These are phyloP conservation scores for Vigna hirtella DNA, from an alignment of 306 rosid species.

Conservation along the genomic window DNA sequence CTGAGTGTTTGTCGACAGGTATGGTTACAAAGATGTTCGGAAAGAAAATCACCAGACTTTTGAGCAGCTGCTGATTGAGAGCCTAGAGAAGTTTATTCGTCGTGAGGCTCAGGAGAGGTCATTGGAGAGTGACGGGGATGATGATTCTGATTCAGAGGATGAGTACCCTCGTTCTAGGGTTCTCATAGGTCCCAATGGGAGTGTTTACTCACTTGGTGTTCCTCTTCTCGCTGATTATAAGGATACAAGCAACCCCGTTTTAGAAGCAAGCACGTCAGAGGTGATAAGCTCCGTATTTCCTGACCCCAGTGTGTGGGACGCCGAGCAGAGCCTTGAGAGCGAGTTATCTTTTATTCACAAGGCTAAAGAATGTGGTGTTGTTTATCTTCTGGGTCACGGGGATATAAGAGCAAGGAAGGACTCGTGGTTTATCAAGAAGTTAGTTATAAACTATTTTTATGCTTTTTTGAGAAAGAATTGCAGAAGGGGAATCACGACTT, in stretches of 20 bases:
- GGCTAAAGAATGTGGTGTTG: constrained; percentile 96
- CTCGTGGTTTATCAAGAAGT: constrained; percentile 93
- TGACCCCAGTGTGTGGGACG: constrained; percentile 55
- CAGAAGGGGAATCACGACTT: constrained; percentile 87
- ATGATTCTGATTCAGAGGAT: constrained; percentile 66
- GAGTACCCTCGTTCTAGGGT: constrained; percentile 64
- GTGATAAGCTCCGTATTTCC: constrained; percentile 49
- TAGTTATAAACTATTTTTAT: constrained; percentile 84
- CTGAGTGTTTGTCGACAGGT: constrained; percentile 59
- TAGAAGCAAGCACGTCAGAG: constrained; percentile 76
- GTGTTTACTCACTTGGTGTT: constrained; percentile 86
- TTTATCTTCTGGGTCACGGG: constrained; percentile 96
- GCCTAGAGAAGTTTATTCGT: constrained; percentile 94
- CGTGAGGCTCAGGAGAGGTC: constrained; percentile 94
- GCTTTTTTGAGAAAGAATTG: constrained; percentile 93
- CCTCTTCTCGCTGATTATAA: constrained; percentile 76
- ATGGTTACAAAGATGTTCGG: constrained; percentile 94
- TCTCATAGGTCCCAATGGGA: constrained; percentile 88
- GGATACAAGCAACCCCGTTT: constrained; percentile 46
- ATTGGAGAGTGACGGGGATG: constrained; percentile 88
- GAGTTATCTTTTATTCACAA: constrained; percentile 90
- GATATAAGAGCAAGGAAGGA: constrained; percentile 92
- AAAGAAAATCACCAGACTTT: constrained; percentile 93
- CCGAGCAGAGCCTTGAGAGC: constrained; percentile 85
- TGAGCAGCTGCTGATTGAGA: constrained; percentile 96